Evolutionary conservation across 306 rosid genomes (phyloP), one percentile per base, ranked within the genome.

Genomic region (Rosa rugosa): DNA sequence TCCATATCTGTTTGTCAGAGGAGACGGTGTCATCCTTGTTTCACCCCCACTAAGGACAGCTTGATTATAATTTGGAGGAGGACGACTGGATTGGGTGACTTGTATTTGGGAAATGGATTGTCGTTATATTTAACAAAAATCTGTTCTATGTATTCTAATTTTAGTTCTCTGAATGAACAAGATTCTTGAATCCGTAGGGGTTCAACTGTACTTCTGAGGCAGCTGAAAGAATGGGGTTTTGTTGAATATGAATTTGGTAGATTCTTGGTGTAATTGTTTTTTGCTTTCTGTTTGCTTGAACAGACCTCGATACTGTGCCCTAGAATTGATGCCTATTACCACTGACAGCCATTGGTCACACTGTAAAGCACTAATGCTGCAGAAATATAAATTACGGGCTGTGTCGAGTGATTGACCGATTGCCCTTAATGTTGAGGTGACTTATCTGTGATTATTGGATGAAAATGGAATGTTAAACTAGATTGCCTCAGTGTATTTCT

Each of bases 31-130:
- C 75, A 96, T 96, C 80, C 89, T 96, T 79, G 99, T 96, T 81
- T 96, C 99, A 13, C 99, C 99, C 1, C 99, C 99, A 47, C 83
- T 96, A 72, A 91, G 99, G 88, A 96, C 98, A 23, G 97, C 94
- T 73, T 92, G 88, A 88, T 69, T 62, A 72, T 76, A 74, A 6
- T 62, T 10, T 40, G 54, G 45, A 54, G 17, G 73, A 91, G 97
- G 86, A 91, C 97, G 12, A 93, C 91, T 72, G 90, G 87, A 88
- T 65, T 5, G 1, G 41, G 6, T 5, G 8, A 76, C 63, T 31
- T 45, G 50, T 69, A 38, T 57, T 16, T 68, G 41, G 63, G 72
- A 45, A 23, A 45, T 40, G 65, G 8, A 27, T 13, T 36, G 49
- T 51, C 11, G 9, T 60, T 13, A 71, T 23, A n/a, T 76, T 62